phyloP scores from a whole-genome alignment of 345 rosid genomes.

The Aquilaria malaccensis region DNA sequence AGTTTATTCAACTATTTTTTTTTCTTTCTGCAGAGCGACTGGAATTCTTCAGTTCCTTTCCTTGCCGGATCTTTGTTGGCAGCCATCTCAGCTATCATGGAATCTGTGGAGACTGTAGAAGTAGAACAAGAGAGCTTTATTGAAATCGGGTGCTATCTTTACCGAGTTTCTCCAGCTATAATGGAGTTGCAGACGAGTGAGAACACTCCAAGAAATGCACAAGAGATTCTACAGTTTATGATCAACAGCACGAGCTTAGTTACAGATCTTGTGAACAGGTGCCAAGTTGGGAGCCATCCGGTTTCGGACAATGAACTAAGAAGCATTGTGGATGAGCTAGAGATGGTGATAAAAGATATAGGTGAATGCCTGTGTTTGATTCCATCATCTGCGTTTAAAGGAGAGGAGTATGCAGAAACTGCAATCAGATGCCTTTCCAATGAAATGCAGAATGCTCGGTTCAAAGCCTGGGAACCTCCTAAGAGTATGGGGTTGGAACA shows the following conservation, averaged over 20 bases:
- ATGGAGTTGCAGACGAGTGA: constrained; percentile 61
- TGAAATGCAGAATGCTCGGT: constrained; percentile 54
- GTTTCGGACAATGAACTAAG: constrained; percentile 34
- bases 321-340: constrained; percentile 35
- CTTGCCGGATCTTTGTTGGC: constrained; percentile 33
- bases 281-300: constrained; percentile 13
- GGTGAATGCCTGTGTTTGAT: constrained; percentile 61
- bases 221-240: constrained; percentile 44
- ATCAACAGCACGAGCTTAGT: constrained; percentile 34
- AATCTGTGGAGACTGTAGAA: constrained; percentile 28
- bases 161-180: constrained; percentile 49
- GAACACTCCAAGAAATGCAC: constrained; percentile 26
- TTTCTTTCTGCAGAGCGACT: constrained; percentile 29
- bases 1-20: not conserved
- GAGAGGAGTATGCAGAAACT: constrained; percentile 44
- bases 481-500: too few relatives aligned
- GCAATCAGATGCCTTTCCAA: constrained; percentile 51
- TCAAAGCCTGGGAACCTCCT: constrained; percentile 21
- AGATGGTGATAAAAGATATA: constrained; percentile 34
- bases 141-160: constrained; percentile 55
- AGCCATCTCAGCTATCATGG: constrained; percentile 47
- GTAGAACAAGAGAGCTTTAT: constrained; percentile 36
- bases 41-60: constrained; percentile 23
- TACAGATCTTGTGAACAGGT: constrained; percentile 37
- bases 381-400: constrained; percentile 46